Base-by-base conservation (phyloP, 805 yeast species). In the Naumovozyma castellii region DNA sequence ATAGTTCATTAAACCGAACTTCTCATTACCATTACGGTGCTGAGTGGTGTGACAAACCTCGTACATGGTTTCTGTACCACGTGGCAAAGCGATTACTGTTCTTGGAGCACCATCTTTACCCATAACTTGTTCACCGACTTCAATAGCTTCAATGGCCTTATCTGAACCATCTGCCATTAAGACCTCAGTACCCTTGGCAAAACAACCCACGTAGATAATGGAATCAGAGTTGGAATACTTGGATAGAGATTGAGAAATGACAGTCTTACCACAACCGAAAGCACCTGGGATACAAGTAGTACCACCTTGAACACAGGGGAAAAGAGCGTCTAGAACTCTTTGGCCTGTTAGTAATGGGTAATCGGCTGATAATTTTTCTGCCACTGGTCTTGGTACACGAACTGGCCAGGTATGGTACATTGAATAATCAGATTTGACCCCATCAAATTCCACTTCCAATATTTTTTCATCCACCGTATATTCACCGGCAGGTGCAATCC, bases 251-350 rank as follows among this genome's bases (percentile, higher is more conserved):
- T 90, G 98, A 20, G 98, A 90, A 62, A 90, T 90, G 57, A 90
- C 98, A 10, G 98, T 90, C 65, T 88, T 92, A 67, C 99, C 99
- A 69, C 97, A 92, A 49, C 99, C 99, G 57, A 92, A 92, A 48
- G 99, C 99, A 69, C 99, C 99, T 35, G 99, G 99, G 64, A 92
- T 92, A 82, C 98, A 94, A 28, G 99, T 92, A 31, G 99, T 92
- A 72, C 99, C 99, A 71, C 99, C 99, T 73, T 92, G 98, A 54
- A 92, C 99, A 78, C 94, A 84, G 36, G 99, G 99, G 76, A 92
- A 92, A 49, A 92, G 75, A 22, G 98, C 81, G 67, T 92, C 99
- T 65, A 92, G 73, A 38, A 92, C 99, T 75, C 99, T 84, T 73
- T 92, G 99, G 57, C 99, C 99, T 15, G 99, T 92, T 56, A 92